Conservation (phyloP, 2,329 filamentous ascomycete species). For the Akanthomyces lecanii region DNA sequence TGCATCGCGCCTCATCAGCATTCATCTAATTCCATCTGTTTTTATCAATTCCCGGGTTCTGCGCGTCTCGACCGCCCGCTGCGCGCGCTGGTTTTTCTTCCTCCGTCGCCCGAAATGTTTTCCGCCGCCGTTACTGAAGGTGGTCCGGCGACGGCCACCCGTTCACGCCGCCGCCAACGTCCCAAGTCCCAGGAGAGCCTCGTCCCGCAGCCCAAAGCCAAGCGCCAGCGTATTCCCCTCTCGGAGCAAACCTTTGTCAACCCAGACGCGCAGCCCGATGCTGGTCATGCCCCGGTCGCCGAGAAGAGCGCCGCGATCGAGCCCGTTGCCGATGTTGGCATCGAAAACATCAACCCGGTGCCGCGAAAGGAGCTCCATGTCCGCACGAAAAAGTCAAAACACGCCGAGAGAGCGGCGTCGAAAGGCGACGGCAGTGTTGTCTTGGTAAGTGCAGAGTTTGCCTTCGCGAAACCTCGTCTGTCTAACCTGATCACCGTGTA, state of each 20-base stretch:
- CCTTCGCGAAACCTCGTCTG: constrained; percentile 19
- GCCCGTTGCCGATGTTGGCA: constrained; percentile 40
- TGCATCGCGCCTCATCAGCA: constrained; percentile 8
- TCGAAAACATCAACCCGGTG: constrained; percentile 38
- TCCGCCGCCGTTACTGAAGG: constrained; percentile 49
- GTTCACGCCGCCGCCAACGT: constrained; percentile 59
- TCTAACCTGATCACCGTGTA: constrained; percentile 32
- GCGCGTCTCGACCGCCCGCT: background rate
- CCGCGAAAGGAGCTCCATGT: constrained; percentile 53
- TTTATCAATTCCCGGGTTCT: constrained; percentile 13
- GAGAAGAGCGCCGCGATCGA: constrained; percentile 46
- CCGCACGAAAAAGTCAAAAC: constrained; percentile 58
- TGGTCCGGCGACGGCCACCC: constrained; percentile 52
- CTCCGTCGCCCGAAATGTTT: constrained; percentile 47
- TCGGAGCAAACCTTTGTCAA: constrained; percentile 54
- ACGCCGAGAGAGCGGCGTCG: constrained; percentile 53
- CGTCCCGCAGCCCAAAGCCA: constrained; percentile 57
- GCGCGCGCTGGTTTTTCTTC: constrained; percentile 15
- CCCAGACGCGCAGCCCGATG: constrained; percentile 48
- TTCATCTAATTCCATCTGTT: constrained; percentile 11
- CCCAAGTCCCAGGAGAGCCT: constrained; percentile 53
- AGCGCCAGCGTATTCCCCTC: constrained; percentile 56
- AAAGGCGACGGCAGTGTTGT: constrained; percentile 66
- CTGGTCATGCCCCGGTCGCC: constrained; percentile 49
- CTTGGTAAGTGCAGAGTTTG: constrained; percentile 46